Base-by-base conservation (phyloP, 2,329 filamentous ascomycete genomes). In the Leptographium flavum region DNA sequence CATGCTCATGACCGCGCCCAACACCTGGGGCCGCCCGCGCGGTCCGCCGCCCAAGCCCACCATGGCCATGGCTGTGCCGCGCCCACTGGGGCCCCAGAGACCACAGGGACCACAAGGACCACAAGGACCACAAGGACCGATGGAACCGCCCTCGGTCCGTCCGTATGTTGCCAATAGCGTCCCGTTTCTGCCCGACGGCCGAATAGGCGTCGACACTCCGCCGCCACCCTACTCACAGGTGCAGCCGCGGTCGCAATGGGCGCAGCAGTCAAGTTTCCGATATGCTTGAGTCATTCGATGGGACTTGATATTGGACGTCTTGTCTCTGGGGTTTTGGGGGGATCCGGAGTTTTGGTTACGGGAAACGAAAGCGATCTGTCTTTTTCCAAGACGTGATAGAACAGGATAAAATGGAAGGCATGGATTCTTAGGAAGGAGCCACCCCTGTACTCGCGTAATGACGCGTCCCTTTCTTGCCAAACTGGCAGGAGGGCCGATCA, bases 241-340 rank as follows among this genome's bases (percentile, higher is more conserved):
- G 17, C 40, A 32, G 11, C 15, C 27, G 22, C 41, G 36, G 45
- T 35, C 15, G 36, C 46, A 21, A 45, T 48, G 42, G 38, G 47
- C 21, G 31, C 32, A 30, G 17, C 27, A 36, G 11, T n/a, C 31
- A 27, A 23, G 36, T 25, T 14, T 27, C 27, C 41, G 38, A 11
- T 42, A 45, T 14, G 19, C 38, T 8, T 45, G 38, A 40, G 15
- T 32, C 15, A n/a, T 40, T 40, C n/a, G 3, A 31, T 8, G 25
- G n/a, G n/a, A n/a, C n/a, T n/a, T n/a, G n/a, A n/a, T 19, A 17
- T 30, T 27, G 30, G 14, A 22, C 27, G 19, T 32, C 17, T 32
- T 32, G 31, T 28, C 6, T 22, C 19, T 41, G 19, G 7, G 11
- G 22, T 17, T n/a, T n/a, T n/a, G n/a, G n/a, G n/a, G 37, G 23